These are phyloP conservation scores for Krasilnikovozyma curviuscula DNA, from an alignment of 768 basidiomycete genomes.

Conservation along the genomic window DNA sequence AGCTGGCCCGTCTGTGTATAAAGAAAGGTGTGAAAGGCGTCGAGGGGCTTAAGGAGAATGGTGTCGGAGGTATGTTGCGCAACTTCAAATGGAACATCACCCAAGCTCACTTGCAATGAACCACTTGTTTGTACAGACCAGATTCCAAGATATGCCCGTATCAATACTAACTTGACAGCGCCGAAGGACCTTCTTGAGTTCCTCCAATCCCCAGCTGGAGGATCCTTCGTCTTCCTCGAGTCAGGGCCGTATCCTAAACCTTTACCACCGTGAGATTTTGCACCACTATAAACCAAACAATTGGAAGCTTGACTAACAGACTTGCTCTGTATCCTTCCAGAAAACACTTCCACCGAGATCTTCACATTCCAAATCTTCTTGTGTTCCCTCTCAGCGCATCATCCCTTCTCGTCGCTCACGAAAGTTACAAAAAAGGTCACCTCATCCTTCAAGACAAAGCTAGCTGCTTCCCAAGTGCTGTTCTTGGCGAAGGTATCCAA, in stretches of 20 bases:
- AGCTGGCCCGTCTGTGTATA: constrained; percentile 39
- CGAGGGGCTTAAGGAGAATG: constrained; percentile 20
- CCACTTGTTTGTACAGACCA: background rate
- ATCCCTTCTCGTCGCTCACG: constrained; percentile 48
- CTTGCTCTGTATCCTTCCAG: constrained; percentile 23
- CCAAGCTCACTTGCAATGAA: background rate
- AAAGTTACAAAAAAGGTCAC: constrained; percentile 44
- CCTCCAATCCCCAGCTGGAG: constrained; percentile 6
- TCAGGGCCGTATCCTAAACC: constrained; percentile 2
- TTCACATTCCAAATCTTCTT: constrained; percentile 64
- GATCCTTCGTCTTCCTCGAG: constrained; percentile 4
- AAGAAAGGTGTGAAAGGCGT: constrained; percentile 20
- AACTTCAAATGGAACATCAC: no score
- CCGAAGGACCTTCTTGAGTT: constrained; percentile 1
- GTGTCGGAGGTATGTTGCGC: constrained; percentile 16
- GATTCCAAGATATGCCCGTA: constrained; percentile 23
- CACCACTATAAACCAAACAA: constrained; percentile 6
- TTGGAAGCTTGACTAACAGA: constrained; percentile 7
- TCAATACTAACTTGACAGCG: constrained; percentile 21
- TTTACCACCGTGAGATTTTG: constrained; percentile 1
- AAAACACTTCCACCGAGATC: constrained; percentile 49
- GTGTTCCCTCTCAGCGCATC: constrained; percentile 44
- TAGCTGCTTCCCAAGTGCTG: constrained; percentile 80
- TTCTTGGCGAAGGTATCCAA: constrained; percentile 40
- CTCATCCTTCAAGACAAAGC: constrained; percentile 95